Evolutionary conservation across 225 moss, liverwort and hornwort genomes (phyloP), one percentile per base, ranked within the genome.

Genomic region (Pleurozium schreberi): DNA sequence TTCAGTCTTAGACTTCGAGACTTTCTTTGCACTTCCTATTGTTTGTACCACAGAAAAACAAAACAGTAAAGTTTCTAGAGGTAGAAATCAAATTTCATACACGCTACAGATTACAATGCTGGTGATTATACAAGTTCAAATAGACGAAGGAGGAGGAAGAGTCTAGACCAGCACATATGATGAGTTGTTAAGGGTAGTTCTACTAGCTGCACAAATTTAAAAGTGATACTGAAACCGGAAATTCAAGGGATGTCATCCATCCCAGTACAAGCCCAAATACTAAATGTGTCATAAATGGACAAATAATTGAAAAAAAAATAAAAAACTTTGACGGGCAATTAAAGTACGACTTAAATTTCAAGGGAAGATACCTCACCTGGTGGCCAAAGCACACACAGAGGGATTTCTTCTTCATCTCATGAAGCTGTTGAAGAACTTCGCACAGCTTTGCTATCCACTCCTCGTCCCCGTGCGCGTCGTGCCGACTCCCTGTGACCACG

Each of bases 381-480:
- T 99, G 98, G 49, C 97, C 98, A 49, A 99, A 99, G 87, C 98
- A 99, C 13, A 99, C 89, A 43, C 95, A 95, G 1, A 99, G 89
- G 61, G 90, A 92, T 82, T 94, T 97, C 55, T 92, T 93, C 91
- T 91, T 89, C 92, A 94, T 96, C 63, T 94, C 86, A 45, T 99
- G 92, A 27, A 97, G 87, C 36, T 88, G 93, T 85, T 90, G 93
- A 23, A 97, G 93, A 64, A 96, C 34, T 47, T 18, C 76, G 70
- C 97, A 97, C 13, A 99, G 94, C 88, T 92, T 92, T 7, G 83
- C 80, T 47, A 97, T 96, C 97, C 98, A 99, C 27, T 92, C 95
- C 57, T 96, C 96, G 80, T 87, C 73, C 45, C 93, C 96, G 43
- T 99, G 98, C 33, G 98, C 98, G 85, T 97, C 95, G 74, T 96